phyloP scores from a whole-genome alignment of 2,329 filamentous ascomycete genomes.

The Neoarthrinium moseri region DNA sequence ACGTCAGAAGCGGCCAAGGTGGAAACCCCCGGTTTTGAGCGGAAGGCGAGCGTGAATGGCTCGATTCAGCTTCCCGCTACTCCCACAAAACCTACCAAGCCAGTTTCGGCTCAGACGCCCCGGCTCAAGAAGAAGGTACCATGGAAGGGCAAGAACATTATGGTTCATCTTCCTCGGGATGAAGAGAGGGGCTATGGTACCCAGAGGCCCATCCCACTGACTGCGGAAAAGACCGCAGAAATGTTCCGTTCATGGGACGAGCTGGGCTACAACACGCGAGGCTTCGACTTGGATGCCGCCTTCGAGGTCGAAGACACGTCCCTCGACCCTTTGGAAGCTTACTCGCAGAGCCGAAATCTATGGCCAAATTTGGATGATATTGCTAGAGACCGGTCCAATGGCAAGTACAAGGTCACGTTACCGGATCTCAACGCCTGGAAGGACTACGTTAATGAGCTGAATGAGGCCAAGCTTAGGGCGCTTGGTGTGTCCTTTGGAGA shows the following conservation, averaged over 20 bases:
- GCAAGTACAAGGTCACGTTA: conserved; percentile 61
- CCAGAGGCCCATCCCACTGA: conserved; percentile 53
- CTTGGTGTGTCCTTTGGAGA: conserved; percentile 81
- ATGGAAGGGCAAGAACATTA: conserved; percentile 74
- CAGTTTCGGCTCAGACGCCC: conserved; percentile 46
- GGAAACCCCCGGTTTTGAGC: conserved; percentile 30
- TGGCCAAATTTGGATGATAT: conserved; percentile 67
- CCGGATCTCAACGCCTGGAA: conserved; percentile 72
- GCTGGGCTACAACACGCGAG: conserved; percentile 66
- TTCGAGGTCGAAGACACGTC: conserved; percentile 11
- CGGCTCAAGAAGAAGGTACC: conserved; percentile 68
- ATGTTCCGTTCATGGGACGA: conserved; percentile 68
- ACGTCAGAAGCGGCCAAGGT: conserved; percentile 23
- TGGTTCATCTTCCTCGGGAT: conserved; percentile 68
- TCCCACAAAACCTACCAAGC: conserved; percentile 30
- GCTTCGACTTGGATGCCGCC: conserved; percentile 64
- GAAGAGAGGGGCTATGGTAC: conserved; percentile 62
- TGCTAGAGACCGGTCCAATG: conserved; percentile 49
- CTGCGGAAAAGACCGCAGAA: conserved; percentile 51
- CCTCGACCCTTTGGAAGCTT: conserved; percentile 30
- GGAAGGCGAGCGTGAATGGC: conserved; percentile 27
- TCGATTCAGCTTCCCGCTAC: conserved; percentile 21
- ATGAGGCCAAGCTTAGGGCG: conserved; percentile 89
- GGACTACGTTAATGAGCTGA: conserved; percentile 76
- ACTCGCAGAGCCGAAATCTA: conserved; percentile 64